Evolutionary conservation across 176 grass and related monocot species (phyloP), one percentile per base, ranked within the genome.

Genomic region (Eleusine coracana): DNA sequence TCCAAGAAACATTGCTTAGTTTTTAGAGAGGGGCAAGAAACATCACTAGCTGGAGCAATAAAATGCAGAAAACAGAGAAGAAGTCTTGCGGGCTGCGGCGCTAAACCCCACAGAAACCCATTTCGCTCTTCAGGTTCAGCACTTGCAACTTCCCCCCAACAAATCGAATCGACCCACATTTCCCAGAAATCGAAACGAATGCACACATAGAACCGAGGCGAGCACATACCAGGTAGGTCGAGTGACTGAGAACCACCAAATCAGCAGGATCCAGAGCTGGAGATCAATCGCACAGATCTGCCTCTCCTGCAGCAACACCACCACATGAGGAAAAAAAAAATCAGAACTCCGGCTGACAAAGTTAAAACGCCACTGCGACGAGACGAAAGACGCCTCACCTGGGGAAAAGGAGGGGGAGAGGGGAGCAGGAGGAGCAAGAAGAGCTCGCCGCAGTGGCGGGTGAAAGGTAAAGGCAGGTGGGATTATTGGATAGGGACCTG

Each of bases 71-170:
- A 66, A 75, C 3, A 46, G 44, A 70, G 14, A 68, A 60, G 16
- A 70, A 0, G 51, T 21, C 9, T 66, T 82, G 60, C 42, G 10
- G 18, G 79, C 25, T 67, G 41, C 74, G 21, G 50, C 37, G 75
- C 18, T 90, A 86, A 75, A 86, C 80, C 78, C 42, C 42, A 28
- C 23, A 87, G 34, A 75, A 87, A 74, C 67, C 66, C 67, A 55
- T 27, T 59, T 11, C n/a, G 21, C 5, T 56, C 20, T 36, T 21
- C 65, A 60, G 28, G 49, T 61, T 49, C 39, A 66, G 7, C 13
- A 49, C 3, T 36, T 17, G 41, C 62, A 36, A 23, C 10, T 41
- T 6, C 10, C 66, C 36, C 48, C 23, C 28, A 52, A 65, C 11
- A 12, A 76, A 80, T 18, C 42, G 75, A 83, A 70, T 64, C 61